Evolutionary conservation across 208 protist species (phyloP), one percentile per base, ranked within the genome.

Genomic region (Novymonas esmeraldas): DNA sequence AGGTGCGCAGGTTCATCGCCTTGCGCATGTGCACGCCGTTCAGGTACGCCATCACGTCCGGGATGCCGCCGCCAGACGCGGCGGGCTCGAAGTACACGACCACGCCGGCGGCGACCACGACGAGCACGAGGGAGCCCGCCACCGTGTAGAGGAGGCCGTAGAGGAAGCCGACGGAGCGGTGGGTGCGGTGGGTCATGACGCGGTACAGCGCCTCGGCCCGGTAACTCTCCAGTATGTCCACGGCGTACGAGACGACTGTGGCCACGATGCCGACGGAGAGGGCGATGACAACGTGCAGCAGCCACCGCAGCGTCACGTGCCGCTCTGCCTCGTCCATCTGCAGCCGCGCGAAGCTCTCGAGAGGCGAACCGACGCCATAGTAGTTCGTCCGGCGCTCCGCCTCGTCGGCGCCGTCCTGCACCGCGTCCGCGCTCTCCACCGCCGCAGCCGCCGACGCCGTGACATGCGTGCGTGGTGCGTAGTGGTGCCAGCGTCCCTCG

Each of bases 1-100:
- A 95, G 1, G 92, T 98, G 22, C 76, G 72, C 41, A 97, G 42
- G 70, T 91, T 89, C 82, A 98, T 89, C 44, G 92, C 90, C 44
- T 93, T 84, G n/a, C 78, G 92, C 38, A 98, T 58, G 38, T 95
- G 76, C 5, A 98, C 92, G 28, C 97, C 97, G 68, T 98, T 98
- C 10, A 98, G 78, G 68, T 97, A 96, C 9, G 89, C 90, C 70
- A 97, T 98, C 16, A 96, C 89, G 41, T 98, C 94, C 11, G 94
- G 92, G 36, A 97, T 95, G 36, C 93, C 93, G 31, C 86, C 84
- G 33, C 93, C 93, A 0, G 82, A 69, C 11, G 93, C 93, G n/a
- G 84, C 83, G 9, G 90, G 89, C 71, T 97, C 89, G 61, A 93
- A 76, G 64, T 81, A 95, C 29, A 95, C 81, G 2, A 97, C 84